A percentile compares a stretch with the other conserved stretches of the same genome.
Conservation (phyloP, 2,329 filamentous ascomycete species). For the Lecanicillium sp. region DNA sequence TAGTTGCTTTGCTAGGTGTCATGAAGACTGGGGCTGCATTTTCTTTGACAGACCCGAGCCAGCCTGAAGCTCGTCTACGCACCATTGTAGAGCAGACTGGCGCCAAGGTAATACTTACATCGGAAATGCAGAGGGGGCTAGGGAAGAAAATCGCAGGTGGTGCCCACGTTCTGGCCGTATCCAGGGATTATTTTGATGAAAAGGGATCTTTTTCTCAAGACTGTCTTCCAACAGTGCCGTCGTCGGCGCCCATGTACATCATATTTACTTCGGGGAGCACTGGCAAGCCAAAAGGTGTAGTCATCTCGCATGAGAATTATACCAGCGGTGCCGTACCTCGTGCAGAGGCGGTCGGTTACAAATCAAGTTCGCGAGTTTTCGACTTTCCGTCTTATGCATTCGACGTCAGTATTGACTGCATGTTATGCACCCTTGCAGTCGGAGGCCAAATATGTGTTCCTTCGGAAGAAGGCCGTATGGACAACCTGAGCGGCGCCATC, state of each 20-base stretch:
- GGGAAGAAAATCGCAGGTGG: conserved; percentile 27
- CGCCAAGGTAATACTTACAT: conserved; percentile 31
- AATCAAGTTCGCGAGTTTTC: conserved; percentile 31
- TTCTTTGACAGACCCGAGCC: conserved; percentile 36
- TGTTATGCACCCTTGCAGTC: conserved; percentile 42
- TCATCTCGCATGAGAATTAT: conserved; percentile 40
- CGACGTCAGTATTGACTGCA: conserved; percentile 46
- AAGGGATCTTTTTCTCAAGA: conserved; percentile 11
- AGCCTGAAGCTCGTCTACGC: conserved; percentile 34
- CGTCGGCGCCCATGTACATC: conserved; percentile 38
- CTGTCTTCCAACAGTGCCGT: conserved; percentile 29
- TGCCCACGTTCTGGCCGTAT: conserved; percentile 25
- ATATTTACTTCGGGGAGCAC: conserved; percentile 61
- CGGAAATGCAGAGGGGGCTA: conserved; percentile 27
- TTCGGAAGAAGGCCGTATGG: conserved; percentile 44
- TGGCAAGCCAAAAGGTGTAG: conserved; percentile 54
- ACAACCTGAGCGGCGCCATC: conserved; percentile 38
- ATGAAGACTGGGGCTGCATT: conserved; percentile 42
- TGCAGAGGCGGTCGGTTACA: conserved; percentile 33
- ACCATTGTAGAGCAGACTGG: conserved; percentile 35
- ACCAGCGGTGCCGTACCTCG: conserved; percentile 36
- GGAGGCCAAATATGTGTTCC: conserved; percentile 46
- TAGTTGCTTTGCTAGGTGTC: conserved; percentile 34
- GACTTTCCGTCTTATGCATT: conserved; percentile 46
- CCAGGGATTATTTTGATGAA: conserved; percentile 18